Conservation (phyloP, 345 rosid genomes). For the Euphorbia pulcherrima region DNA sequence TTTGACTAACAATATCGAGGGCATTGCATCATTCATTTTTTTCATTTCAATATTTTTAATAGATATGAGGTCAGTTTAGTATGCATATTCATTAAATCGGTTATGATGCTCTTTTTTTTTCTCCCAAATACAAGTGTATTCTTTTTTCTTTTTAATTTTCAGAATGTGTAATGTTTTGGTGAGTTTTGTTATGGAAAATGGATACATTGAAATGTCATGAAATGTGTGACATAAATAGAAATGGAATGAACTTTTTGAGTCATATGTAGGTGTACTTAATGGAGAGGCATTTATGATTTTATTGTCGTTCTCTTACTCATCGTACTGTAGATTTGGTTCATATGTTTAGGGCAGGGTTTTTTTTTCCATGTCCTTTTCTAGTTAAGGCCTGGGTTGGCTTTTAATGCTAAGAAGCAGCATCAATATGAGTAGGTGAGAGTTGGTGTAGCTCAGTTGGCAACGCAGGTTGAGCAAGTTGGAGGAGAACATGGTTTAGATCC, state of each 20-base stretch:
- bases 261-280: neutral
- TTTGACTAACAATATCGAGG: conserved; percentile 27
- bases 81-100: conserved; percentile 36
- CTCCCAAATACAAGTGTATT: neutral
- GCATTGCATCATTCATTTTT: conserved; percentile 33
- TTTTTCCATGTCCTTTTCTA: too few relatives aligned
- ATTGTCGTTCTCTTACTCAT: neutral
- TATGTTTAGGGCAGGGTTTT: too few relatives aligned
- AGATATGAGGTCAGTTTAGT: conserved; percentile 24
- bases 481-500: too few relatives aligned
- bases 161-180: conserved; percentile 10
- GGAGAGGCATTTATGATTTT: neutral
- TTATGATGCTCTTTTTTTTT: neutral
- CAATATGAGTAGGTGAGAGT: too few relatives aligned
- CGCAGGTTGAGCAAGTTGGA: too few relatives aligned
- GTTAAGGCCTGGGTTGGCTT: too few relatives aligned
- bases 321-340: neutral
- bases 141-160: neutral
- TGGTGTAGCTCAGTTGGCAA: too few relatives aligned
- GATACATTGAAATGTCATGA: conserved; percentile 1
- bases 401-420: too few relatives aligned
- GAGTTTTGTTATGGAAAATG: conserved; percentile 9
- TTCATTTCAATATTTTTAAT: neutral
- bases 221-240: neutral
- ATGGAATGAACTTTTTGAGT: neutral